Percentiles rank a stretch among this genome's conserved stretches.
Conservation (phyloP, 805 yeast genomes). For the Metschnikowia peoriensis region DNA sequence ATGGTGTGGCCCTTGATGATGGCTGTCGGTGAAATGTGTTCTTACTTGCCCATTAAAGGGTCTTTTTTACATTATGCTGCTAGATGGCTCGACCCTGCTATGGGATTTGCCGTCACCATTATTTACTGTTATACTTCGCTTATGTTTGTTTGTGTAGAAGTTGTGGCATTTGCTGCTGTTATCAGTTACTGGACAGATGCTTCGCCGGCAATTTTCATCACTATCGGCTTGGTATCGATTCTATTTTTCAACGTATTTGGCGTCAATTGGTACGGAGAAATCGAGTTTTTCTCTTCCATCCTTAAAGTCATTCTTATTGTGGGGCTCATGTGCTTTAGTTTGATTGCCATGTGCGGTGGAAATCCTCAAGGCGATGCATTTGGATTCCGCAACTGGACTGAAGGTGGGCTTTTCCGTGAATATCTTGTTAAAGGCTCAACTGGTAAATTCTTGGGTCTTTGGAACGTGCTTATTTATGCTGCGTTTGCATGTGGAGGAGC, state of each 20-base stretch:
- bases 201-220: conserved; percentile 33
- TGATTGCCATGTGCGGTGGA: conserved; percentile 40
- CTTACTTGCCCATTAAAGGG: conserved; percentile 37
- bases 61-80: conserved; percentile 34
- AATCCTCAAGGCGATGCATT: conserved; percentile 33
- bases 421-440: conserved; percentile 44
- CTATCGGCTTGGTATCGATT: conserved; percentile 27
- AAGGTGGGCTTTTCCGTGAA: conserved; percentile 32
- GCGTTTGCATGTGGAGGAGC: conserved; percentile 64
- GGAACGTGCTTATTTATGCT: conserved; percentile 61
- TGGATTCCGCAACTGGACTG: conserved; percentile 36
- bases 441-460: conserved; percentile 63
- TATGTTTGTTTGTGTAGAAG: conserved; percentile 35
- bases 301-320: conserved; percentile 26
- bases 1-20: conserved; percentile 37
- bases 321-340: conserved; percentile 38
- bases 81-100: conserved; percentile 35
- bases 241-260: conserved; percentile 29
- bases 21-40: conserved; percentile 38
- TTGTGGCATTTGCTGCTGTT: conserved; percentile 31
- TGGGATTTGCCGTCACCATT: conserved; percentile 34
- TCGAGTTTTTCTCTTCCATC: conserved; percentile 23
- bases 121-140: conserved; percentile 34
- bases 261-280: conserved; percentile 23
- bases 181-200: conserved; percentile 31